Percentiles rank a stretch among this genome's conserved stretches.
Conservation (phyloP, 1,284 basidiomycete species). For the Xerocomus amazonicus region DNA sequence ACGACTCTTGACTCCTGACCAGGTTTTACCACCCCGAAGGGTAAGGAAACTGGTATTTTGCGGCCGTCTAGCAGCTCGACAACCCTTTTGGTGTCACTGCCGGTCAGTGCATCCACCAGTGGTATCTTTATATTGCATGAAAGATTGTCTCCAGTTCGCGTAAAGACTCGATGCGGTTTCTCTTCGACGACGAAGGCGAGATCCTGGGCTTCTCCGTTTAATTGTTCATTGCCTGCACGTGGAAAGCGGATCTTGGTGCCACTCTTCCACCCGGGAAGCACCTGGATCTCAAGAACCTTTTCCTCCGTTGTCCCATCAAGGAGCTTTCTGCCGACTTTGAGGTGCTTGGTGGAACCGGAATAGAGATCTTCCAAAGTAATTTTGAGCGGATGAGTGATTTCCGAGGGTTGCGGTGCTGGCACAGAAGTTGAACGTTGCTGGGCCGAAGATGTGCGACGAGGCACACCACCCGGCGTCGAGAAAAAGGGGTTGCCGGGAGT, state of each 20-base stretch:
- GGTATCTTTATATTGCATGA: constrained; percentile 61
- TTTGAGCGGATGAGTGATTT: constrained; percentile 83
- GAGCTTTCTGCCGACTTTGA: constrained; percentile 82
- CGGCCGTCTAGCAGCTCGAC: constrained; percentile 78
- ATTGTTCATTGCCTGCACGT: constrained; percentile 80
- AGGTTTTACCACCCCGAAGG: constrained; percentile 74
- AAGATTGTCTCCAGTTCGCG: constrained; percentile 81
- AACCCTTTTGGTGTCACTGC: constrained; percentile 46
- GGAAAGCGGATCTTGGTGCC: constrained; percentile 93
- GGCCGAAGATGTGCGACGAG: constrained; percentile 23
- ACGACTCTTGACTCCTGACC: constrained; percentile 66
- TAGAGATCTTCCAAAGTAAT: constrained; percentile 91
- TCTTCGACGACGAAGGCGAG: constrained; percentile 91
- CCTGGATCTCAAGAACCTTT: constrained; percentile 87
- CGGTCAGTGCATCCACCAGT: constrained; percentile 81
- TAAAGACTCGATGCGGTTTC: constrained; percentile 77
- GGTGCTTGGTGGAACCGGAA: constrained; percentile 81
- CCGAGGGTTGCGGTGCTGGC: constrained; percentile 43
- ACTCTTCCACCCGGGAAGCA: constrained; percentile 83
- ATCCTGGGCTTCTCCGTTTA: constrained; percentile 74
- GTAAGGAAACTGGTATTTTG: constrained; percentile 65
- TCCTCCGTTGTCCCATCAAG: constrained; percentile 78
- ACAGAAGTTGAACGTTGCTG: constrained; percentile 26
- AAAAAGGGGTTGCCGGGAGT: constrained; percentile 43
- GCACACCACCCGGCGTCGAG: constrained; percentile 55